A percentile compares a stretch with the other conserved stretches of the same genome.
These are phyloP conservation scores for Wickerhamomyces rabaulensis DNA, from an alignment of 805 yeast species.

Conservation along the genomic window DNA sequence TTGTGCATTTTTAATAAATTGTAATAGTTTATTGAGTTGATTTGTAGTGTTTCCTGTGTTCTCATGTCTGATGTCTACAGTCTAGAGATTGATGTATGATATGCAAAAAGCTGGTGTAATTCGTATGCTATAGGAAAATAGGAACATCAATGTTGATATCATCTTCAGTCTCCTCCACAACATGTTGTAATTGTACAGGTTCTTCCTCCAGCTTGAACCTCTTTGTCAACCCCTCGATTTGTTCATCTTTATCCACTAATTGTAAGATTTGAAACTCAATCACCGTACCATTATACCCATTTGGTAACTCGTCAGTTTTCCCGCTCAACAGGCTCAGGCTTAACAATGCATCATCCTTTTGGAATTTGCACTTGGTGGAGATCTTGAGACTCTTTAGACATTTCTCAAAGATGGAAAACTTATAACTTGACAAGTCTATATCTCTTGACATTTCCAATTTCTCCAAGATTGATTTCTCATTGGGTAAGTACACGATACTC, in stretches of 20 bases:
- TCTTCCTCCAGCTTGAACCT: not conserved
- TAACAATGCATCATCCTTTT: slow-evolving; percentile 44
- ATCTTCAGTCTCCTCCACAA: not conserved
- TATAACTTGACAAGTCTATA: slow-evolving; percentile 41
- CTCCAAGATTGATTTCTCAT: slow-evolving; percentile 56
- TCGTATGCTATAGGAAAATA: slow-evolving; percentile 13
- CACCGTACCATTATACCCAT: slow-evolving; percentile 36
- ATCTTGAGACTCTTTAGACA: slow-evolving; percentile 42
- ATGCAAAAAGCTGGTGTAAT: too few relatives aligned
- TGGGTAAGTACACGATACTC: slow-evolving; percentile 63
- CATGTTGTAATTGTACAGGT: not conserved
- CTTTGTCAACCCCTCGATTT: not conserved
- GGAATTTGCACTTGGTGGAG: slow-evolving; percentile 48
- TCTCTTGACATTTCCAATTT: slow-evolving; percentile 38
- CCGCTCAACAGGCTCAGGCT: slow-evolving; percentile 41
- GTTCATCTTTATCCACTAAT: slow-evolving; percentile 7
- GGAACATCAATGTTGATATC: slow-evolving; percentile 19
- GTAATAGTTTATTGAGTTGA: not conserved
- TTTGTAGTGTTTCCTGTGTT: not conserved
- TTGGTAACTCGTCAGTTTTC: slow-evolving; percentile 23
- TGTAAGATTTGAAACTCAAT: slow-evolving; percentile 33
- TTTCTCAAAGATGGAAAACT: slow-evolving; percentile 42
- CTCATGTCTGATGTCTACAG: too few relatives aligned
- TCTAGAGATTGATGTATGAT: too few relatives aligned
- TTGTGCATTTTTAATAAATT: slow-evolving; percentile 6